phyloP scores from a whole-genome alignment of 2,329 filamentous ascomycete species.

The Trichoderma citrinoviride region DNA sequence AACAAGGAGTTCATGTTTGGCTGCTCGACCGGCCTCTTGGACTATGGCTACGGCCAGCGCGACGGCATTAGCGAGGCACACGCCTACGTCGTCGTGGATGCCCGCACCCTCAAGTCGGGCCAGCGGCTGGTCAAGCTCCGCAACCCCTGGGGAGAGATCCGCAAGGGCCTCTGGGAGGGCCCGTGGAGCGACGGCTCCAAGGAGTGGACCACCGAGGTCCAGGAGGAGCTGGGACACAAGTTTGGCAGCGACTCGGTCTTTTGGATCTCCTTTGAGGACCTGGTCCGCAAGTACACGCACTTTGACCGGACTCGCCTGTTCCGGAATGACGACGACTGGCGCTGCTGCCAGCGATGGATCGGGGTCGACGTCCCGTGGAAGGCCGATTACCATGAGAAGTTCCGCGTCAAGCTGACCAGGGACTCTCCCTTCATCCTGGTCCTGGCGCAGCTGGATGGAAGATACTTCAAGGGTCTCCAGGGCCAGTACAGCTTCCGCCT shows the following conservation, averaged over 20 bases:
- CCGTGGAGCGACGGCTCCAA: constrained; percentile 59
- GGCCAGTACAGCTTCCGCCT: constrained; percentile 56
- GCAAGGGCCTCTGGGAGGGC: constrained; percentile 59
- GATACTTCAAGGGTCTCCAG: constrained; percentile 60
- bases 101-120: constrained; percentile 50
- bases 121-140: constrained; percentile 57
- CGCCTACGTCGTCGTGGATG: constrained; percentile 61
- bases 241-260: constrained; percentile 63
- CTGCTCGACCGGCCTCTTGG: constrained; percentile 63
- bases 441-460: constrained; percentile 59
- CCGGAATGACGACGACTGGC: constrained; percentile 52
- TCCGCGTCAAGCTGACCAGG: constrained; percentile 55
- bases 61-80: constrained; percentile 58
- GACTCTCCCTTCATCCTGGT: constrained; percentile 58
- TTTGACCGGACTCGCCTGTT: constrained; percentile 64
- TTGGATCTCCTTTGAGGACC: constrained; percentile 62
- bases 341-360: constrained; percentile 58
- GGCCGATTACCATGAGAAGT: constrained; percentile 60
- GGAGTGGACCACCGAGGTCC: constrained; percentile 59
- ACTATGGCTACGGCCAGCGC: constrained; percentile 59
- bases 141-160: constrained; percentile 59
- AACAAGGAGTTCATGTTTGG: constrained; percentile 78
- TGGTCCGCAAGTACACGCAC: constrained; percentile 60
- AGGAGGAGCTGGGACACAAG: constrained; percentile 55
- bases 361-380: constrained; percentile 62